A percentile compares a stretch with the other conserved stretches of the same genome.
These are phyloP conservation scores for Sporodiniella umbellata DNA, from an alignment of 371 early-diverging fungal species.

Conservation along the genomic window DNA sequence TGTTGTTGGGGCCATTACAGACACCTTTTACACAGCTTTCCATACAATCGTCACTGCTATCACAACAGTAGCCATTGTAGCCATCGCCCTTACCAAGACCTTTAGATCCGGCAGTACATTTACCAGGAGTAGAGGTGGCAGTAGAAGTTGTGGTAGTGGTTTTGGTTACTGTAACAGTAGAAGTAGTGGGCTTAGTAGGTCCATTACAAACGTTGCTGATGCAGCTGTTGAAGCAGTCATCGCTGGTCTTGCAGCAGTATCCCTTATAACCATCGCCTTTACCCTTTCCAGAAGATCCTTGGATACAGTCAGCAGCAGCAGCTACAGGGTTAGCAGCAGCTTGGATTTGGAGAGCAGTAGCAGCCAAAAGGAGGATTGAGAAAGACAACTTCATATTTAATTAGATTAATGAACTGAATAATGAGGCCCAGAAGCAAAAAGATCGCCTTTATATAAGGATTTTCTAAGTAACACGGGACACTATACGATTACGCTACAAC, in stretches of 20 bases:
- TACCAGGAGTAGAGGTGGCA: neutral
- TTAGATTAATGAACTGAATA: neutral
- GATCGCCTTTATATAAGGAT: too few species aligned
- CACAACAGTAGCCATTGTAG: slow-evolving; percentile 18
- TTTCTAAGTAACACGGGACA: too few species aligned
- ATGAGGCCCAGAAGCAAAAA: too few species aligned
- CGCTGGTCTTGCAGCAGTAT: slow-evolving; percentile 5
- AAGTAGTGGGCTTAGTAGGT: neutral
- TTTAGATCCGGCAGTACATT: slow-evolving; percentile 12
- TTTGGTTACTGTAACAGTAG: too few species aligned
- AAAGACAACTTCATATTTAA: slow-evolving; percentile 1
- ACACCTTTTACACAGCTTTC: slow-evolving; percentile 6
- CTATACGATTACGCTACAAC: too few species aligned
- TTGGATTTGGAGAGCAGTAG: neutral
- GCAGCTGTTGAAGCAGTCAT: slow-evolving; percentile 5
- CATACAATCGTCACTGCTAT: slow-evolving; percentile 12
- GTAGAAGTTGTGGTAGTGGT: neutral
- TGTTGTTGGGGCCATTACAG: slow-evolving; percentile 3
- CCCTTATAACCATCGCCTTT: slow-evolving; percentile 12
- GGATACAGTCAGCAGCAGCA: neutral
- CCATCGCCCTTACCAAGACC: slow-evolving; percentile 14
- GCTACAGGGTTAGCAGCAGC: neutral
- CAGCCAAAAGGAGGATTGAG: neutral
- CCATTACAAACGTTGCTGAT: slow-evolving; percentile 8
- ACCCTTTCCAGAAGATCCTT: slow-evolving; percentile 2